Conservation (phyloP, 164 flowering plant genomes). For the Chimonanthus praecox region DNA sequence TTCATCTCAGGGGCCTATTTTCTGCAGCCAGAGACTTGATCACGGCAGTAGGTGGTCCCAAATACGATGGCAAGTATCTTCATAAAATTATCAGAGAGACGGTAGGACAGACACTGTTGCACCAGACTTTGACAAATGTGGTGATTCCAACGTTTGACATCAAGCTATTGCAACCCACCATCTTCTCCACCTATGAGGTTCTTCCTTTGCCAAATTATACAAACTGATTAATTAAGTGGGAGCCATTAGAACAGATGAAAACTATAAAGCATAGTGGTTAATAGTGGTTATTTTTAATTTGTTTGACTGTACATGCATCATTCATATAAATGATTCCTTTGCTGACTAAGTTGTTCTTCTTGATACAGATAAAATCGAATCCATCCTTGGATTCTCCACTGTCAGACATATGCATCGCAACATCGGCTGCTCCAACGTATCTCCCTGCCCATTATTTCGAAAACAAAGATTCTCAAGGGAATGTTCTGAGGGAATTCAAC, state of each 20-base stretch:
- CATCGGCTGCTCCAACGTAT: conserved; percentile 15
- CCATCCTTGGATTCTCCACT: conserved; percentile 4
- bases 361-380: not conserved
- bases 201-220: not conserved
- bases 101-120: conserved; percentile 30
- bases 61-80: conserved; percentile 41
- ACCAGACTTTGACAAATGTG: conserved; percentile 34
- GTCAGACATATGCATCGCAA: conserved; percentile 12
- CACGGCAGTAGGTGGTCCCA: conserved; percentile 24
- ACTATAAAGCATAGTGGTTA: no score
- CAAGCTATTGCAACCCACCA: conserved; percentile 32
- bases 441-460: conserved; percentile 11
- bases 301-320: no score
- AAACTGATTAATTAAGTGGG: no score
- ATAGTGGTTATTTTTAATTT: no score
- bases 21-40: not conserved
- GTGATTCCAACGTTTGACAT: conserved; percentile 48
- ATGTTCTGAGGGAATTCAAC: conserved; percentile 4
- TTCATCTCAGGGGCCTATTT: not conserved
- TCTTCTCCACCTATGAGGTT: conserved; percentile 38
- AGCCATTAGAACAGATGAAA: no score
- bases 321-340: not conserved
- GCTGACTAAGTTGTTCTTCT: not conserved
- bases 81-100: conserved; percentile 7
- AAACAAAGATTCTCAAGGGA: not conserved